Conservation (phyloP, 2,329 filamentous ascomycete genomes). For the Aspergillus pseudoterreus region DNA sequence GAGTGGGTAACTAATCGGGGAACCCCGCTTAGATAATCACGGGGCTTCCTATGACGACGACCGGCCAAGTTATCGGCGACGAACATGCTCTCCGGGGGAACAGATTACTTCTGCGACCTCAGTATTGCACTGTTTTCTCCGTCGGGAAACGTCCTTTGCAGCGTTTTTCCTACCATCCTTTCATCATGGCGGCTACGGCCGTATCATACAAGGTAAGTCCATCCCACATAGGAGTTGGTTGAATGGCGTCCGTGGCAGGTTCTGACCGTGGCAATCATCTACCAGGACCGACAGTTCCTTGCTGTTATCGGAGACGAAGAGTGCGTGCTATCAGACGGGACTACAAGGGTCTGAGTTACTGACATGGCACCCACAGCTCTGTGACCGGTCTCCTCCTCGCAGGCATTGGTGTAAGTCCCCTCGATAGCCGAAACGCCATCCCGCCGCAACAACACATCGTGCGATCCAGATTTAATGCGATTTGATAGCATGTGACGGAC, state of each 20-base stretch:
- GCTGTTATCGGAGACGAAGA: constrained; percentile 97
- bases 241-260: neutral
- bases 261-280: constrained; percentile 30
- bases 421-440: neutral
- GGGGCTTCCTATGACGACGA: constrained; percentile 14
- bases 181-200: constrained; percentile 57
- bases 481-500: constrained; percentile 75
- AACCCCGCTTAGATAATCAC: constrained; percentile 19
- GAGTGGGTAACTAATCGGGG: constrained; percentile 6
- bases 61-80: constrained; percentile 1
- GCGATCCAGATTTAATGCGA: constrained; percentile 3
- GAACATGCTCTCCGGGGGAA: neutral
- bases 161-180: neutral
- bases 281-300: constrained; percentile 83
- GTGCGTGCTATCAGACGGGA: constrained; percentile 21
- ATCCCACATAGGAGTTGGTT: neutral
- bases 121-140: neutral
- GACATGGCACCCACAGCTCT: constrained; percentile 60
- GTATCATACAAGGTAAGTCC: constrained; percentile 51
- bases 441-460: neutral
- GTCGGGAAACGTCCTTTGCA: neutral
- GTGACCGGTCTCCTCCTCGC: constrained; percentile 93
- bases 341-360: constrained; percentile 4
- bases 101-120: neutral
- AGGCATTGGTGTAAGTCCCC: constrained; percentile 75